Evolutionary conservation across 176 grass and related monocot genomes (phyloP), one percentile per base, ranked within the genome.

Genomic region (Oryza officinalis): DNA sequence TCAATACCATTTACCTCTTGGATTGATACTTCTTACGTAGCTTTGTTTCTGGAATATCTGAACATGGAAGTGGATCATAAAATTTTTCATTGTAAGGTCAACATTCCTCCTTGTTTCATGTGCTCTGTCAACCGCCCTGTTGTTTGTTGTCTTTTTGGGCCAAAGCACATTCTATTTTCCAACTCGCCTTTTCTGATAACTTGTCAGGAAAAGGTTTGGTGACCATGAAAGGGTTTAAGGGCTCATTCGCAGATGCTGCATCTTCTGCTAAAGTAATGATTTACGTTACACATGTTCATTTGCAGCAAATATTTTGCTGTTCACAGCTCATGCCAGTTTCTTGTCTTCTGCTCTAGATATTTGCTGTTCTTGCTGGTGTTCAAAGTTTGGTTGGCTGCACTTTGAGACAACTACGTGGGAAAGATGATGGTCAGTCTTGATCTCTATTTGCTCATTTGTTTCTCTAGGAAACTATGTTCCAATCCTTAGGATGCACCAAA

Each of bases 321-420:
- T 69, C 32, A 31, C 12, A 70, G 26, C 57, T 73, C 22, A 50
- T 85, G 61, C 43, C 60, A 63, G 25, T 57, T 52, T 65, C 79
- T 63, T 72, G 14, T 44, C 6, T 43, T 81, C 46, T 92, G 35
- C 46, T 75, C 11, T 54, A 94, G 93, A 88, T 89, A 50, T 94
- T 94, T 92, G 93, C 89, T 80, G 90, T 94, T 86, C 90, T 94
- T 78, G 90, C 93, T 64, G 90, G 93, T 14, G 89, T 94, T 72
- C 93, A 92, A 82, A 92, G 93, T 86, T 88, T 94, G 46, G 90
- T 94, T 66, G 80, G 82, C 37, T 94, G 93, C 71, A 83, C 88
- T 64, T 81, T 94, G 82, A 92, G 90, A 79, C 89, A 86, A 71
- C 67, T 94, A 65, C 93, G 93, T 75, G 90, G 93, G 77, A 94